These are phyloP conservation scores for Cystobasidiaceae sp. DNA, from an alignment of 1,284 basidiomycete genomes.

Conservation along the genomic window DNA sequence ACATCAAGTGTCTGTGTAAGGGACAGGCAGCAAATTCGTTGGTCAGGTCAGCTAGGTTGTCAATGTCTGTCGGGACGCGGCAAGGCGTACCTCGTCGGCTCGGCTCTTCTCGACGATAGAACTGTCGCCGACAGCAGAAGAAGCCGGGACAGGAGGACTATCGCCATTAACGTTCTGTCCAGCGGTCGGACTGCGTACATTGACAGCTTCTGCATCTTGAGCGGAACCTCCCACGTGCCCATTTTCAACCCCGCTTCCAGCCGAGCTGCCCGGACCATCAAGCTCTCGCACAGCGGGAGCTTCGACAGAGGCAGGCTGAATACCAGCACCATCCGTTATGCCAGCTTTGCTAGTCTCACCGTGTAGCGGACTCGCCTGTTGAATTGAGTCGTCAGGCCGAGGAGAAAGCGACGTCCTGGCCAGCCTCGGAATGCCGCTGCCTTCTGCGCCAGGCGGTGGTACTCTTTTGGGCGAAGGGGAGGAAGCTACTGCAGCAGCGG, in stretches of 20 bases:
- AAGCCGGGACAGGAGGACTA: neutral
- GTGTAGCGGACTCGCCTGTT: neutral
- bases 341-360: neutral
- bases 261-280: too few relatives aligned
- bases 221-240: neutral
- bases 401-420: neutral
- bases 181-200: neutral
- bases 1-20: neutral
- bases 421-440: constrained; percentile 15
- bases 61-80: too few relatives aligned
- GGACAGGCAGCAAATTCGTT: neutral
- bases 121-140: too few relatives aligned
- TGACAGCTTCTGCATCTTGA: neutral
- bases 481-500: neutral
- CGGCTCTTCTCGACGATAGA: too few relatives aligned
- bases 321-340: too few relatives aligned
- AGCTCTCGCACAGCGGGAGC: too few relatives aligned
- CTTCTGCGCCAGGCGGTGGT: constrained; percentile 2
- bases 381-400: neutral
- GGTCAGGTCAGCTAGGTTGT: neutral
- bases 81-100: too few relatives aligned
- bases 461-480: neutral
- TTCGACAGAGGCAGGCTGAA: too few relatives aligned
- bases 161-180: neutral
- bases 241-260: too few relatives aligned